A percentile compares a stretch with the other conserved stretches of the same genome.
Conservation (phyloP, 257 asterid genomes). For the Rhazya stricta region DNA sequence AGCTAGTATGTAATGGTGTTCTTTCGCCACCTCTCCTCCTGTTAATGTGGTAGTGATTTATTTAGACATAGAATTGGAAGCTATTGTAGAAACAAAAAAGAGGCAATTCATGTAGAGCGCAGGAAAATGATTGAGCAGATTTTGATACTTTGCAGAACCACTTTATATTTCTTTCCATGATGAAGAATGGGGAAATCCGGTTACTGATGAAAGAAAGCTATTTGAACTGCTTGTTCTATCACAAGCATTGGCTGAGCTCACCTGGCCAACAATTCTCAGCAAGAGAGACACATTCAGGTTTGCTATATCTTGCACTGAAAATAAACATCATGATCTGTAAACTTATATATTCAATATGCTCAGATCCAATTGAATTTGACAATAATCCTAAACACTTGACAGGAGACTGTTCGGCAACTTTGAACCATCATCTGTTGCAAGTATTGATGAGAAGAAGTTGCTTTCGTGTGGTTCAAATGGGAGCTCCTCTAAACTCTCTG, state of each 20-base stretch:
- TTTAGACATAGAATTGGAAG: not conserved
- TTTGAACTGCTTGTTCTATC: slow-evolving; percentile 76
- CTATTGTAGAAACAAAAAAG: not conserved
- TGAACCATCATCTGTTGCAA: slow-evolving; percentile 59
- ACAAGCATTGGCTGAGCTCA: slow-evolving; percentile 69
- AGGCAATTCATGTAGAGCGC: not conserved
- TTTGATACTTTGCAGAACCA: slow-evolving; percentile 44
- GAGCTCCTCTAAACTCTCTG: slow-evolving; percentile 51
- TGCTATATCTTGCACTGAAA: not conserved
- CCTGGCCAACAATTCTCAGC: slow-evolving; percentile 69
- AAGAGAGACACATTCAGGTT: slow-evolving; percentile 69
- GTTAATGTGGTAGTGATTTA: not conserved
- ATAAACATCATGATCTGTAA: not conserved
- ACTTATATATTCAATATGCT: not conserved
- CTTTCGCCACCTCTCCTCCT: not conserved
- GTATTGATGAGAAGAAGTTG: slow-evolving; percentile 47
- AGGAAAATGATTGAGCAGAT: not conserved
- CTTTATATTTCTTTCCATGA: slow-evolving; percentile 63
- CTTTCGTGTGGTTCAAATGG: slow-evolving; percentile 38
- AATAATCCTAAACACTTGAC: not conserved
- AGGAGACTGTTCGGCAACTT: slow-evolving; percentile 64
- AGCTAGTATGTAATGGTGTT: not conserved
- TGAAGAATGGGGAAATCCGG: slow-evolving; percentile 90
- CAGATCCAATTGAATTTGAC: not conserved
- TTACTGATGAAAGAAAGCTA: slow-evolving; percentile 56